Evolutionary conservation across 2,329 filamentous ascomycete species (phyloP).

Genomic region (Aspergillus novoparasiticus): DNA sequence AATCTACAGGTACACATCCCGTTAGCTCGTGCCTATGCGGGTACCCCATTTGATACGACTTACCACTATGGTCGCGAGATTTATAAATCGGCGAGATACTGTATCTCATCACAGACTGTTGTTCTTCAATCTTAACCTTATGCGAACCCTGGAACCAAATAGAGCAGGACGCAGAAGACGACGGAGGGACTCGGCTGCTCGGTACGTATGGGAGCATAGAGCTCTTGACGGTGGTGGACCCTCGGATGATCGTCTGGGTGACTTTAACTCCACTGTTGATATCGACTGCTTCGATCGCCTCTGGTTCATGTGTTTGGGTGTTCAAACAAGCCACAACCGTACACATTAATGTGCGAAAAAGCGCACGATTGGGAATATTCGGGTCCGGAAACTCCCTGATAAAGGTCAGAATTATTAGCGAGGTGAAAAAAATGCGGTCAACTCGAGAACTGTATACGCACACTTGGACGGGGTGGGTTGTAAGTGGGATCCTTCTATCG

Average conservation of each 20-base stretch:
- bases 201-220: not conserved
- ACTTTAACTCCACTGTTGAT: not conserved
- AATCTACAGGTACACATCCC: rapidly evolving
- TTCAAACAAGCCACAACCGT: not conserved
- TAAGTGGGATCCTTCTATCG: not conserved
- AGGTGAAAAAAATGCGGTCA: too few relatives aligned
- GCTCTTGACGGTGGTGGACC: not conserved
- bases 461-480: not conserved
- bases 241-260: not conserved
- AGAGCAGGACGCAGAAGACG: not conserved
- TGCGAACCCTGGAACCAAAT: not conserved
- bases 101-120: not conserved
- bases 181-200: not conserved
- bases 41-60: not conserved
- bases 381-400: not conserved
- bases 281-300: not conserved
- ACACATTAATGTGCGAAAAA: not conserved
- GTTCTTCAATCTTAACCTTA: not conserved
- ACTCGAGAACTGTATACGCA: not conserved
- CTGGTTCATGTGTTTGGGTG: not conserved
- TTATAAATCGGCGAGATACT: not conserved
- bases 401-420: not conserved
- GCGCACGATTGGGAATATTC: not conserved
- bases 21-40: rapidly evolving
- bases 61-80: not conserved